phyloP scores from a whole-genome alignment of 768 basidiomycete species.

The Hygrocybe coccinea region DNA sequence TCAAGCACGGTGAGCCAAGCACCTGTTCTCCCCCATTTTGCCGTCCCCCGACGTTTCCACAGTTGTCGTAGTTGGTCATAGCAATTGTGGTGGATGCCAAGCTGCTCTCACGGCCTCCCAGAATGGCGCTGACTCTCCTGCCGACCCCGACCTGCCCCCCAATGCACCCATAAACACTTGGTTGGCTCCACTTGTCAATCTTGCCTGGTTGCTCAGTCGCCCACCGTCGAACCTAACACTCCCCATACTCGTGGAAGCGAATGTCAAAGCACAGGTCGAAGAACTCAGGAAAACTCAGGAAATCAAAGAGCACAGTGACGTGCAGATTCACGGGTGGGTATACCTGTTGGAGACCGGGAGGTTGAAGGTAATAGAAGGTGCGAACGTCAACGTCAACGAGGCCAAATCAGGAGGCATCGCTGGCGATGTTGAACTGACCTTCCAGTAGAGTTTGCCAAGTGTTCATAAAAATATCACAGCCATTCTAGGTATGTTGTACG shows the following conservation, averaged over 20 bases:
- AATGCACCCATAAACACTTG: constrained; percentile 59
- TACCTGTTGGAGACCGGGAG: too few species aligned
- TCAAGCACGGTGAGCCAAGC: constrained; percentile 59
- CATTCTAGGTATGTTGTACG: too few species aligned
- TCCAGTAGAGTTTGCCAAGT: too few species aligned
- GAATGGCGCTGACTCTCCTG: background rate
- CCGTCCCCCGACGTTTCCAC: background rate
- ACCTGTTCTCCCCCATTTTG: background rate
- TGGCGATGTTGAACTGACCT: too few species aligned
- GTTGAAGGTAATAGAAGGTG: too few species aligned
- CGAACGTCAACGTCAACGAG: too few species aligned
- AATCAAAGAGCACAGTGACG: too few species aligned
- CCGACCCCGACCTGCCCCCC: constrained; percentile 26
- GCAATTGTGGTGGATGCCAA: background rate
- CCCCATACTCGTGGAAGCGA: background rate
- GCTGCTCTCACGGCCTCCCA: background rate
- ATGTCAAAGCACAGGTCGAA: background rate
- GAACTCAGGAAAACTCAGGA: background rate
- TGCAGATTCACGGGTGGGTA: too few species aligned
- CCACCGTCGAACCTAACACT: background rate
- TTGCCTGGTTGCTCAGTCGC: constrained; percentile 26
- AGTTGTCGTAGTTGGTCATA: background rate
- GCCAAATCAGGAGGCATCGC: too few species aligned
- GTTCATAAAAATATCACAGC: too few species aligned
- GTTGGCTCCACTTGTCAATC: constrained; percentile 61